Base-by-base conservation (phyloP, 2,329 filamentous ascomycete genomes). In the Microascus cirrosus region DNA sequence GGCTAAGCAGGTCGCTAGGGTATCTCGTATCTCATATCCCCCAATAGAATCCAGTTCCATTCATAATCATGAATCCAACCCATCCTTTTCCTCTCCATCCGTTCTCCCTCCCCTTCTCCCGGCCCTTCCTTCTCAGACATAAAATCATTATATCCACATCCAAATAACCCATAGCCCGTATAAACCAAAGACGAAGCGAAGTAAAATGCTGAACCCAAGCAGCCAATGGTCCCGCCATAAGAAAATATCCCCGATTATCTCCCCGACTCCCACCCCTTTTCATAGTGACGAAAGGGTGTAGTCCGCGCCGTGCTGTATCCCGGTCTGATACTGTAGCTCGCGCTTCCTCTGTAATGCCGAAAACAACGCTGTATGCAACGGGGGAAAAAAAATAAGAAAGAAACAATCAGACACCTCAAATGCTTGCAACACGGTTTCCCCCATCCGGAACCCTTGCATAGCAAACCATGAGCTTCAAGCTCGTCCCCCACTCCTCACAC, bases 401-500 rank as follows among this genome's bases (percentile, higher is more conserved):
- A 54, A 58, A 57, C 28, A 20, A 22, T 20, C 6, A 35, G 13
- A 20, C 12, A 12, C 15, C 25, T n/a, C 48, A 61, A 52, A 60
- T 57, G 18, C 59, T 60, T 39, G 55, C 60, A 25, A 61, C 59
- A 2, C 57, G 57, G 25, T 35, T 60, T 6, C 54, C 54, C 24
- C 42, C 25, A 39, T 81, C 77, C 6, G 91, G 91, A 60, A 93
- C 90, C 66, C 93, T 87, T 18, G 91, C 92, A 68, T 95, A 90
- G 64, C 91, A 95, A 59, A 97, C 92, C 70, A 95, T 84, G 65
- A 97, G 78, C 70, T 93, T 91, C 70, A 97, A 86, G 61, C 88
- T 95, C 1, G 92, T 95, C 15, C 88, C 86, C 68, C 88, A 85
- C 69, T 87, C 85, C 71, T 95, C 89, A 66, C 92, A 96, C 73